Evolutionary conservation across 2,329 filamentous ascomycete genomes (phyloP), one percentile per base, ranked within the genome.

Genomic region (Spiromastix sp.): DNA sequence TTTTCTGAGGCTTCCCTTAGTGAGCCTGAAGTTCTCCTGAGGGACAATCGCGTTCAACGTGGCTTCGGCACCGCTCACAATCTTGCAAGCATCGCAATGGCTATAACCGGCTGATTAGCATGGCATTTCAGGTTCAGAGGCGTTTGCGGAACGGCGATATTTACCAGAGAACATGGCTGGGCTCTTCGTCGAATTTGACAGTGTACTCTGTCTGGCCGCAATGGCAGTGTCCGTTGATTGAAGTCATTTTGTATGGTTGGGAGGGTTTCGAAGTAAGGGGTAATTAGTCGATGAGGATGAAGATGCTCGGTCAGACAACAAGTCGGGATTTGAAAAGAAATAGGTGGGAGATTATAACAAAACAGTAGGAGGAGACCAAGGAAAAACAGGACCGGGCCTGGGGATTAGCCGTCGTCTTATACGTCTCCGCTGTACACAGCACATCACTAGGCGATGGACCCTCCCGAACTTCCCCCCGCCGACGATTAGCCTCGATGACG

Each of bases 31-130:
- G 28, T 61, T 56, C 20, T 57, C 52, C 46, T 63, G 57, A 30
- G 67, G 67, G 35, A 72, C 62, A 51, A 72, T 66, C 42, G 71
- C 66, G 55, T 72, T 74, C 42, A 72, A 56, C 12, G 68, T 72
- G 58, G 59, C 71, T 32, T 66, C 60, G 12, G 61, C 56, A 43
- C 69, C 69, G 34, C 61, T 61, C 38, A 72, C 62, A 41, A 58
- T 49, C 47, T 74, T 72, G 67, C 72, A 75, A 19, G 70, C 71
- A 46, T 70, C 60, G 57, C 72, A 74, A 48, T 74, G 71, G 60
- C 70, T 70, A 24, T 24, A 24, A 24, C 7, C 21, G 7, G 21
- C 21, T 24, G 21, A 7, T 24, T 24, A n/a, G 21, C 21, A n/a
- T n/a, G n/a, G n/a, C n/a, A n/a, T n/a, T n/a, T n/a, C n/a, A n/a